phyloP scores from a whole-genome alignment of 2,329 filamentous ascomycete species.

The Ophiostoma perfectum region DNA sequence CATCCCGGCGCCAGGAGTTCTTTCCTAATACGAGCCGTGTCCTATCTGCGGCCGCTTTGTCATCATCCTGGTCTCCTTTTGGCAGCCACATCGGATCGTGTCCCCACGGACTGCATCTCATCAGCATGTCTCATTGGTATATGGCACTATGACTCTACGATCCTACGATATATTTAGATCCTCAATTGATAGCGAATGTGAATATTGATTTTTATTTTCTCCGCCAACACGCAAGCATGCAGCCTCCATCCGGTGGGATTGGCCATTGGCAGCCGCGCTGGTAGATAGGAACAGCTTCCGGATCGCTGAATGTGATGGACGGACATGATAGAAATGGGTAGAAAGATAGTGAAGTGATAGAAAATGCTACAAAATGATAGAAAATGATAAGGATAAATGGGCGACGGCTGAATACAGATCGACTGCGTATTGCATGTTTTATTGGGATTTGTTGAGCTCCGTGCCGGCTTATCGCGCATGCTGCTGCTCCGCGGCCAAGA shows the following conservation, averaged over 20 bases:
- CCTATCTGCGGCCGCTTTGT: neutral
- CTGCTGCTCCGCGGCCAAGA: neutral
- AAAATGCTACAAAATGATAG: too few species aligned
- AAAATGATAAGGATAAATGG: too few species aligned
- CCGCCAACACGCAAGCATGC: neutral
- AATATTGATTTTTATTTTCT: neutral
- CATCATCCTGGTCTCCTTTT: neutral
- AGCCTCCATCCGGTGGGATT: neutral
- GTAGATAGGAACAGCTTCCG: constrained; percentile 2
- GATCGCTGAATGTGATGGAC: neutral
- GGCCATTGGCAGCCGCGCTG: neutral
- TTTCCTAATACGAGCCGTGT: neutral
- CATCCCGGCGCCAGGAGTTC: neutral
- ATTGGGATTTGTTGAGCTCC: too few species aligned
- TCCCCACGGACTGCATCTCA: neutral
- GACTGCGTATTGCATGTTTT: neutral
- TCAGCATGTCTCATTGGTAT: neutral
- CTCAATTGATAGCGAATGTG: neutral
- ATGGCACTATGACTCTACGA: constrained; percentile 1
- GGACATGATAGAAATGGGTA: too few species aligned
- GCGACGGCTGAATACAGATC: too few species aligned
- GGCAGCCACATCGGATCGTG: neutral
- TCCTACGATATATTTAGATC: neutral
- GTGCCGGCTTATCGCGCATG: too few species aligned
- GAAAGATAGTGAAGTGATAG: too few species aligned